These are phyloP conservation scores for Phytophthora chlamydospora DNA, from an alignment of 352 stramenopile genomes.

Conservation along the genomic window DNA sequence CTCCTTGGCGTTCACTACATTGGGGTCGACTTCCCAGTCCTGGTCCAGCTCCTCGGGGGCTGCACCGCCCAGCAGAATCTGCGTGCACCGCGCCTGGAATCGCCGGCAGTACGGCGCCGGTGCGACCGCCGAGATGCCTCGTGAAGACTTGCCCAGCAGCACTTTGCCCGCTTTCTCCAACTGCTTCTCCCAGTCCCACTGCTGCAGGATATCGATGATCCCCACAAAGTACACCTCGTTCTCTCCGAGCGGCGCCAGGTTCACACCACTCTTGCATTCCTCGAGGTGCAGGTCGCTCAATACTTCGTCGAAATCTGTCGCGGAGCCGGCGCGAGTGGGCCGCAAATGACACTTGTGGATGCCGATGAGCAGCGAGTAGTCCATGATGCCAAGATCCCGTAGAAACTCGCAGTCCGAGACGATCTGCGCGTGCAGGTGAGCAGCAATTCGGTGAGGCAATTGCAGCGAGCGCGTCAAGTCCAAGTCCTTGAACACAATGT, in stretches of 20 bases:
- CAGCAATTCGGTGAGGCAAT: conserved; percentile 37
- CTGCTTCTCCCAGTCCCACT: conserved; percentile 86
- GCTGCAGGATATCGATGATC: conserved; percentile 87
- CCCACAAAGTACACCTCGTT: conserved; percentile 82
- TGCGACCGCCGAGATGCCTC: conserved; percentile 69
- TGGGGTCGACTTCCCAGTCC: conserved; percentile 33
- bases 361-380: conserved; percentile 78
- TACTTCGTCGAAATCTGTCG: conserved; percentile 24
- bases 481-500: conserved; percentile 77
- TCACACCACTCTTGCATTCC: conserved; percentile 20
- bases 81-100: conserved; percentile 62
- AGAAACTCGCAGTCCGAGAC: conserved; percentile 69
- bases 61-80: conserved; percentile 50
- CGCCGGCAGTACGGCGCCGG: conserved; percentile 70
- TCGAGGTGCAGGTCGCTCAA: conserved; percentile 31
- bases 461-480: conserved; percentile 57
- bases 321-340: conserved; percentile 7
- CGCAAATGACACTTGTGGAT: conserved; percentile 67
- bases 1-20: conserved; percentile 13
- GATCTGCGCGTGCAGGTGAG: conserved; percentile 56
- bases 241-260: conserved; percentile 33
- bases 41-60: conserved; percentile 38
- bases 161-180: conserved; percentile 79
- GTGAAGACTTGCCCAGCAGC: conserved; percentile 65
- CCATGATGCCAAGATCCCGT: conserved; percentile 75